Evolutionary conservation across 2,329 filamentous ascomycete species (phyloP), one percentile per base, ranked within the genome.

Genomic region (Phyllosticta citriasiana): DNA sequence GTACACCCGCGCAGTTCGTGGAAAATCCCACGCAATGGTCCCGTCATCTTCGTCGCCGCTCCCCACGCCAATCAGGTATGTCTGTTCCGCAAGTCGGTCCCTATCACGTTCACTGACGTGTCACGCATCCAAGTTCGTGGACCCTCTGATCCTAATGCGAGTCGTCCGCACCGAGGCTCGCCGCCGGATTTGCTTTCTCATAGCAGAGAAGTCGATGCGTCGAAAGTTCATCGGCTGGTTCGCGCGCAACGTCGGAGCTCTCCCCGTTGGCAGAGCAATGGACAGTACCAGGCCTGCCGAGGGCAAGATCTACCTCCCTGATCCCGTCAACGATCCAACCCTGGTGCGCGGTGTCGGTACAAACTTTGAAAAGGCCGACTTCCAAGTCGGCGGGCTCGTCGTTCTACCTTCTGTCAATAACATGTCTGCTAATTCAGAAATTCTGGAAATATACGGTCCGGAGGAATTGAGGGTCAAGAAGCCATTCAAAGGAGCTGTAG

Each of bases 1-100:
- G 91, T 99, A 16, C 92, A 97, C 72, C 94, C 94, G 12, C 84
- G 94, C 66, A 91, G 91, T 67, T 90, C 92, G 65, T 99, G 94
- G 91, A 93, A 92, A 75, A 89, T 99, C 53, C 94, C 94, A 53
- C 86, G 88, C 69, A 83, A 85, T 65, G 94, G 92, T 0, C 92
- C 94, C 1, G 84, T 99, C 65, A 89, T 99, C 63, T 94, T 99
- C 70, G 94, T 99, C 67, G 94, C 92, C 53, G 94, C 93, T 60
- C 94, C 94, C 66, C 94, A 99, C 80, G 93, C 93, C 63, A 99
- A 99, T 74, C 91, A 94, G 83, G 88, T 91, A 77, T 63, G 80
- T 74, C 47, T 40, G 35, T 22, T 10, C 9, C 26, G n/a, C 2
- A 22, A 9, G 19, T 6, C 22, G 6, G 10, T 26, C 6, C 19